Evolutionary conservation across 495 filamentous ascomycete species (phyloP).

Genomic region (Penicillium chermesinum): DNA sequence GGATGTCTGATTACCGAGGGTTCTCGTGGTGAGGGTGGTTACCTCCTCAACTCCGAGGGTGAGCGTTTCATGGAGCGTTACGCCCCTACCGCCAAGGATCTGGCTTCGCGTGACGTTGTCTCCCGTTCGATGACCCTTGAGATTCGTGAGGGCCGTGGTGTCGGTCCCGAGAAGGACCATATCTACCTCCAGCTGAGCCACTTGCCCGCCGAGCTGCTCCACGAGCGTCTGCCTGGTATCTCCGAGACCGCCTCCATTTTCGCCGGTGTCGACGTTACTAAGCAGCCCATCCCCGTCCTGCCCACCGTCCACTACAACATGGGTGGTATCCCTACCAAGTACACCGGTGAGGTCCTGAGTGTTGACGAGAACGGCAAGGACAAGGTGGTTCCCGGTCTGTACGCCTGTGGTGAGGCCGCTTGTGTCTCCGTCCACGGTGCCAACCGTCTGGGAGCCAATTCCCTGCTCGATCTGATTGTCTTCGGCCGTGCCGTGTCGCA

Average conservation of each 20-base stretch:
- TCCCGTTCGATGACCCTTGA: slow-evolving; percentile 96
- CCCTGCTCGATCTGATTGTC: slow-evolving; percentile 92
- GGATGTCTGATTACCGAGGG: slow-evolving; percentile 98
- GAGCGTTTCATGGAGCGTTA: slow-evolving; percentile 99
- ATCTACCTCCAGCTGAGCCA: slow-evolving; percentile 96
- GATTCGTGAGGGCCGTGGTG: slow-evolving; percentile 94
- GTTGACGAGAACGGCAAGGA: slow-evolving; percentile 78
- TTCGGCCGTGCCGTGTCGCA: slow-evolving; percentile 96
- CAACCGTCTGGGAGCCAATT: slow-evolving; percentile 96
- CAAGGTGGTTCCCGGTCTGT: slow-evolving; percentile 90
- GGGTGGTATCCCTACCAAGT: slow-evolving; percentile 96
- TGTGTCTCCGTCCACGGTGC: slow-evolving; percentile 97
- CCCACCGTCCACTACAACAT: slow-evolving; percentile 99
- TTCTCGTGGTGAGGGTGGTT: slow-evolving; percentile 96
- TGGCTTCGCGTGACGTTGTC: slow-evolving; percentile 88
- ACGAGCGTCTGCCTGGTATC: slow-evolving; percentile 96
- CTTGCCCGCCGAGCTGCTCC: slow-evolving; percentile 81
- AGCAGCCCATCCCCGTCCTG: slow-evolving; percentile 93
- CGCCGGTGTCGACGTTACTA: slow-evolving; percentile 90
- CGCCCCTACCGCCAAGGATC: slow-evolving; percentile 94
- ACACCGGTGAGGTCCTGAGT: slow-evolving; percentile 91
- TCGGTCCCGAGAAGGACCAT: slow-evolving; percentile 94
- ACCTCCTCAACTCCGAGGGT: slow-evolving; percentile 92
- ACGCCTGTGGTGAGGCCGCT: slow-evolving; percentile 93
- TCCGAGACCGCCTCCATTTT: slow-evolving; percentile 97